These are phyloP conservation scores for Thinopyrum elongatum DNA, from an alignment of 176 grass and related monocot genomes.

Conservation along the genomic window DNA sequence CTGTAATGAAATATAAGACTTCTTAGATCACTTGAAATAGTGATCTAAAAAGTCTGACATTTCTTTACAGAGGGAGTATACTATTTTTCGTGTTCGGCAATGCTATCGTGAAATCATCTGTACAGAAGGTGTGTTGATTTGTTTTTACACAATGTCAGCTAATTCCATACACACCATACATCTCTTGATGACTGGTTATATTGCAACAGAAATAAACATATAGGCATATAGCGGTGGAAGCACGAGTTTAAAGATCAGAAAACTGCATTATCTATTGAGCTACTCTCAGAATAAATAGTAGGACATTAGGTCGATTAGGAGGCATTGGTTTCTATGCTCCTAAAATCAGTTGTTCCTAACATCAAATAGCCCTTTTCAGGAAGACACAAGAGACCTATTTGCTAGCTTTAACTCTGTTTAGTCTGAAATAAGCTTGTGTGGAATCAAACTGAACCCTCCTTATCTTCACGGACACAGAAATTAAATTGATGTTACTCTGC, in stretches of 20 bases:
- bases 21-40: no score
- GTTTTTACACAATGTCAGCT: not conserved
- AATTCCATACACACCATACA: not conserved
- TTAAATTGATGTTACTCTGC: conserved; percentile 2
- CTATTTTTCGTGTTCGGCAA: not conserved
- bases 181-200: not conserved
- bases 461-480: not conserved
- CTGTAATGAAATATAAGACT: no score
- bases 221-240: not conserved
- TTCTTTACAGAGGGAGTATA: no score
- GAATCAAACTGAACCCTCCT: not conserved
- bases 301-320: not conserved
- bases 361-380: not conserved
- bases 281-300: not conserved
- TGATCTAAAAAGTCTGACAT: no score
- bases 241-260: not conserved
- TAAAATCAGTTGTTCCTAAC: not conserved
- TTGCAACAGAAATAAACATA: not conserved
- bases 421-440: not conserved
- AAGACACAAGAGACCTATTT: not conserved
- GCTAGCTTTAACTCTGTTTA: not conserved
- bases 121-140: not conserved
- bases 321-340: not conserved
- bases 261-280: not conserved
- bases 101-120: not conserved